Conservation (phyloP, 2,329 filamentous ascomycete genomes). For the Colletotrichum sp. region DNA sequence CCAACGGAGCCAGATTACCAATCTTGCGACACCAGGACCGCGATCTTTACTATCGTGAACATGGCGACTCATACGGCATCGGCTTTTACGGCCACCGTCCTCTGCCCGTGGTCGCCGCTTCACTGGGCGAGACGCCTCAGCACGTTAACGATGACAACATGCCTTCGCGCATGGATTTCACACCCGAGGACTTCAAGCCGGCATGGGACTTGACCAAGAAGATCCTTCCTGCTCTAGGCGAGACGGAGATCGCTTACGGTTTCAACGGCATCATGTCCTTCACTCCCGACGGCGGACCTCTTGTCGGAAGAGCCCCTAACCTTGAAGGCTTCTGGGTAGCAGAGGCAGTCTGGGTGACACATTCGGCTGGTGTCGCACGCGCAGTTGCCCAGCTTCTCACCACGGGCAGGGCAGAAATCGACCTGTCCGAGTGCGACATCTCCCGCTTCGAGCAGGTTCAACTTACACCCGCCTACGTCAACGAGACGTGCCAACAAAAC, state of each 20-base stretch:
- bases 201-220: slow-evolving; percentile 63
- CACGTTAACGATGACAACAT: slow-evolving; percentile 64
- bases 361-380: slow-evolving; percentile 67
- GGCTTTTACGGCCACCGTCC: slow-evolving; percentile 69
- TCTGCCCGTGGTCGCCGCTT: slow-evolving; percentile 62
- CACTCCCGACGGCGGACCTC: slow-evolving; percentile 66
- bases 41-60: slow-evolving; percentile 69
- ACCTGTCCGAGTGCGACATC: slow-evolving; percentile 64
- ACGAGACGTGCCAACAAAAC: slow-evolving; percentile 64
- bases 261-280: slow-evolving; percentile 74
- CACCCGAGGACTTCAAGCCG: slow-evolving; percentile 62
- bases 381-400: slow-evolving; percentile 65
- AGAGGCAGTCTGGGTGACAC: slow-evolving; percentile 71
- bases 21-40: slow-evolving; percentile 68
- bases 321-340: slow-evolving; percentile 68
- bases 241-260: slow-evolving; percentile 59
- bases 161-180: slow-evolving; percentile 68
- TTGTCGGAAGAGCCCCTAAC: slow-evolving; percentile 62
- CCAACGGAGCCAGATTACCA: slow-evolving; percentile 58
- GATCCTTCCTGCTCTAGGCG: slow-evolving; percentile 56
- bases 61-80: slow-evolving; percentile 67
- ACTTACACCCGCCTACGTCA: slow-evolving; percentile 58
- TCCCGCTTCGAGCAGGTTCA: slow-evolving; percentile 67
- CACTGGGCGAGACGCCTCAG: slow-evolving; percentile 56
- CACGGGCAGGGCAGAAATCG: slow-evolving; percentile 57